Conservation (phyloP, 1,284 basidiomycete species). For the Moniliella sp. region DNA sequence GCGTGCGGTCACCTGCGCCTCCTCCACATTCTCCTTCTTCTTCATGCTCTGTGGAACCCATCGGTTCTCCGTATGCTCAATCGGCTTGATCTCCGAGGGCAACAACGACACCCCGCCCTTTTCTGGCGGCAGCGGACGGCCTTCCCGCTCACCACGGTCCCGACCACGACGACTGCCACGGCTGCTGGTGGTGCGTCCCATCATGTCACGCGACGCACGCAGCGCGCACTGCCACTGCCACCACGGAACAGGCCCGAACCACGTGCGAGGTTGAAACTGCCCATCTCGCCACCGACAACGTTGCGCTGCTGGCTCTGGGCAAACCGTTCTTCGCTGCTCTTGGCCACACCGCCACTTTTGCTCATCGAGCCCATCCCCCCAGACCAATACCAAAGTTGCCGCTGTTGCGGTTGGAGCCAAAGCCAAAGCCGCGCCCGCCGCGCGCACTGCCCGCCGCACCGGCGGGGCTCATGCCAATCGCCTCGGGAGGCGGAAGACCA, state of each 20-base stretch:
- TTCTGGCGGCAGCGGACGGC: conserved; percentile 16
- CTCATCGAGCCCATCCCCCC: no score
- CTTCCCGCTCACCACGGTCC: conserved; percentile 1
- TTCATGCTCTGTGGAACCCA: conserved; percentile 41
- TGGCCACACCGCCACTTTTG: conserved; percentile 10
- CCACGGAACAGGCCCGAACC: conserved; percentile 23
- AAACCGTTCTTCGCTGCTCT: conserved; percentile 33
- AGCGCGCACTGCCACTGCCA: conserved; percentile 25
- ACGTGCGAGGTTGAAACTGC: conserved; percentile 25
- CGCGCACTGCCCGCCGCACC: conserved; percentile 13
- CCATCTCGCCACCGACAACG: conserved; percentile 6
- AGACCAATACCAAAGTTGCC: no score
- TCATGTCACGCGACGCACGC: conserved; percentile 29
- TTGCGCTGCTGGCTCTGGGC: conserved; percentile 9
- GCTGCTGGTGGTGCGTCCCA: conserved; percentile 27
- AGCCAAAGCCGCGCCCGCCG: conserved; percentile 4
- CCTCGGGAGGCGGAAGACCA: conserved; percentile 68
- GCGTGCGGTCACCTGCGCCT: conserved; percentile 48
- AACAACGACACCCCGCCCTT: conserved; percentile 37
- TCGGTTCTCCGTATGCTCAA: conserved; percentile 56
- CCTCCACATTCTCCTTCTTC: conserved; percentile 48
- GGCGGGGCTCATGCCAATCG: conserved; percentile 48
- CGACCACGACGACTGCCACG: conserved; percentile 18
- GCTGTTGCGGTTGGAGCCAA: no score
- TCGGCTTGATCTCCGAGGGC: conserved; percentile 44